phyloP scores from a whole-genome alignment of 768 basidiomycete species.

The Mycena vulgaris region DNA sequence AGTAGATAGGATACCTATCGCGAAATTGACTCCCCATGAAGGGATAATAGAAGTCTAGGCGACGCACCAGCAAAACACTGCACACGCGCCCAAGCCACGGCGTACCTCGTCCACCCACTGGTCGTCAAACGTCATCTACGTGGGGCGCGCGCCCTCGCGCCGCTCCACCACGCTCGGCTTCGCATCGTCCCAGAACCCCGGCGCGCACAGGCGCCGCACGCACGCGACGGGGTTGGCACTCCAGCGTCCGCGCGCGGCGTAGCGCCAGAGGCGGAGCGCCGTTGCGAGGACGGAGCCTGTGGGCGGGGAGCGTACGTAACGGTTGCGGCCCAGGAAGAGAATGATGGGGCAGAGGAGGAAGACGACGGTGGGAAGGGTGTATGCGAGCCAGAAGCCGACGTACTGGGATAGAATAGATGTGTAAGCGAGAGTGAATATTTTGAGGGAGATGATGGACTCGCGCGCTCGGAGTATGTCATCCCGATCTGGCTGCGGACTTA shows the following conservation, averaged over 20 bases:
- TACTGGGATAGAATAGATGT: no score
- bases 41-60: no score
- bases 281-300: conserved; percentile 75
- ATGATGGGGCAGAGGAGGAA: conserved; percentile 76
- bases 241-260: conserved; percentile 67
- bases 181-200: conserved; percentile 80
- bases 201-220: conserved; percentile 64
- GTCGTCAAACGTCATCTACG: conserved; percentile 86
- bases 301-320: conserved; percentile 71
- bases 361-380: conserved; percentile 72
- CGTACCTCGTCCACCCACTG: conserved; percentile 84
- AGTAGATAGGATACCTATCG: conserved; percentile 72
- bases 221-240: conserved; percentile 66
- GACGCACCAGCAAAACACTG: no score
- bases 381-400: conserved; percentile 79
- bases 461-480: conserved; percentile 72
- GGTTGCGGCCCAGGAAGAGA: conserved; percentile 67
- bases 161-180: conserved; percentile 68
- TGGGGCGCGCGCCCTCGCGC: conserved; percentile 58
- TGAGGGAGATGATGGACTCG: conserved; percentile 32
- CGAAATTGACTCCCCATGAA: no score
- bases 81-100: conserved; percentile 80
- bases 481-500: no score
- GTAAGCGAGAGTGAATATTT: no score
- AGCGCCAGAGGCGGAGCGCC: conserved; percentile 61